Evolutionary conservation across 1,139 yeast genomes (phyloP), one percentile per base, ranked within the genome.

Genomic region (Suhomyces choctaworum): DNA sequence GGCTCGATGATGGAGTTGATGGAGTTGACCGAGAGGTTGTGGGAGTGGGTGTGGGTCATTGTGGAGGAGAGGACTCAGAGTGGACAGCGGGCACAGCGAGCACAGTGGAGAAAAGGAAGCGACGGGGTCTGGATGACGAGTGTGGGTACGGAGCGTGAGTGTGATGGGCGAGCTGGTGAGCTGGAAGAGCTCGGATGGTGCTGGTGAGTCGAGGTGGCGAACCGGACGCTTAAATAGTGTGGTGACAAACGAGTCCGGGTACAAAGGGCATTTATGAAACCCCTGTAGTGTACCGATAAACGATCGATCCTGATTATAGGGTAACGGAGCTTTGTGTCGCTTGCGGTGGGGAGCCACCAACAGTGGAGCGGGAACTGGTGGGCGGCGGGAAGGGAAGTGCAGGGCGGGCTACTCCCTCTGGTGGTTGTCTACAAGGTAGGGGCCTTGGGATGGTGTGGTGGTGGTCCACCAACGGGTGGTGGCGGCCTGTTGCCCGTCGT

Each of bases 1-100:
- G 73, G 73, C 46, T 66, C 73, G 24, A 64, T 53, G 33, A 66
- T 45, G 20, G 70, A 64, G 27, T 54, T 49, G 35, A 64, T 54
- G 30, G 70, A 64, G 46, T 65, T 64, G 40, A 66, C 52, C 25
- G 70, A 64, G 32, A 65, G 54, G 42, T 60, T 66, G 41, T 64
- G 68, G 31, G 59, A 58, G 42, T 66, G 71, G 5, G 58, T 57
- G 42, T 66, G 71, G 8, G 52, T 43, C 51, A 49, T 47, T 27
- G 16, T 19, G 25, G 14, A n/a, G 12, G 6, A 6, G 8, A 17
- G 26, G 9, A 3, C n/a, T 14, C 7, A 8, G 13, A 14, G 16
- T 11, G 16, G 11, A 27, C 3, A 5, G 28, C 8, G 10, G n/a
- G 28, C 13, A 16, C 7, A 13, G 12, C 21, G 8, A 16, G 12